Percentiles rank a stretch among this genome's conserved stretches.
Evolutionary conservation across 2,329 filamentous ascomycete species (phyloP).

Genomic region (Emydomyces testavorans): DNA sequence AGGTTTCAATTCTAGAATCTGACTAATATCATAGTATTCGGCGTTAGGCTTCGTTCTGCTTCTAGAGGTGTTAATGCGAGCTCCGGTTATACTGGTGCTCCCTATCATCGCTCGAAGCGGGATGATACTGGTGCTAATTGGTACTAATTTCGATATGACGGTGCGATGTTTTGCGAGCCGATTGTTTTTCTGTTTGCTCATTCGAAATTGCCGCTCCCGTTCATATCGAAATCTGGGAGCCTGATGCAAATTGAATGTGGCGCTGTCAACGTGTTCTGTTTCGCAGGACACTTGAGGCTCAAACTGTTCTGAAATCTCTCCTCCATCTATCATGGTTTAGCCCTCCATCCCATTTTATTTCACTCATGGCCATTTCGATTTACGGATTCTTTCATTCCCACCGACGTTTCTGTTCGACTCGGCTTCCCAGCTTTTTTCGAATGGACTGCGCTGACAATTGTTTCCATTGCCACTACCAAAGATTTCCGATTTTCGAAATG

Average conservation of each 20-base stretch:
- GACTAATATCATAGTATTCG: slow-evolving; percentile 74
- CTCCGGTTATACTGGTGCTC: slow-evolving; percentile 31
- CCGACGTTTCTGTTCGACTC: slow-evolving; percentile 20
- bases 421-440: slow-evolving; percentile 9
- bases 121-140: slow-evolving; percentile 43
- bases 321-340: slow-evolving; percentile 16
- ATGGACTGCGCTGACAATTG: slow-evolving; percentile 3
- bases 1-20: slow-evolving; percentile 59
- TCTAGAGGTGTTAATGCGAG: slow-evolving; percentile 53
- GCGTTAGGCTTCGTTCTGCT: slow-evolving; percentile 76
- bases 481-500: slow-evolving; percentile 13
- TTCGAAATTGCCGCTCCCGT: slow-evolving; percentile 12
- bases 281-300: slow-evolving; percentile 4
- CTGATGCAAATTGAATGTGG: slow-evolving; percentile 10
- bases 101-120: slow-evolving; percentile 43
- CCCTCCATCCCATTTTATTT: slow-evolving; percentile 9
- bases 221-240: slow-evolving; percentile 11
- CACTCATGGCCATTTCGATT: slow-evolving; percentile 11
- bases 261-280: slow-evolving; percentile 12
- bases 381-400: slow-evolving; percentile 10
- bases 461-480: background rate
- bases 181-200: slow-evolving; percentile 7
- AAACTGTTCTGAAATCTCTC: slow-evolving; percentile 16
- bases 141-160: slow-evolving; percentile 33
- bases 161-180: slow-evolving; percentile 17